Conservation (phyloP, 345 rosid genomes). For the Rhizophora mangle region DNA sequence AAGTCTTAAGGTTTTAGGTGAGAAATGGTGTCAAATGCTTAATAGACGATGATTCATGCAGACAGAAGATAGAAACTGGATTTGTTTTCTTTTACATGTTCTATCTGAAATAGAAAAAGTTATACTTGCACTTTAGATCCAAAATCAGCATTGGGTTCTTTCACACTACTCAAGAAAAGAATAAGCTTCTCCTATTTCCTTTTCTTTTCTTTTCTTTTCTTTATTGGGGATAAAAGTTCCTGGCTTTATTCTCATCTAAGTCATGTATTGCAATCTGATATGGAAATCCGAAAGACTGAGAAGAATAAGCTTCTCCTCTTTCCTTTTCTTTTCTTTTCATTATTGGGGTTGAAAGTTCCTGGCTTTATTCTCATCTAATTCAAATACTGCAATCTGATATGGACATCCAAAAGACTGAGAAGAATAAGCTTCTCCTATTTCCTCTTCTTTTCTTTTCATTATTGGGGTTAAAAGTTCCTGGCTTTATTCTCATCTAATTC, state of each 20-base stretch:
- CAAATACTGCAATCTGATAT: constrained; percentile 17
- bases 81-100: constrained; percentile 7
- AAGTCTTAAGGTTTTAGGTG: too few species aligned
- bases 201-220: constrained; percentile 6
- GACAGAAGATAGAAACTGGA: constrained; percentile 4
- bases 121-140: constrained; percentile 42
- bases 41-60: too few species aligned
- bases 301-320: constrained; percentile 14
- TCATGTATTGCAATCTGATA: constrained; percentile 15
- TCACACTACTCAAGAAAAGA: constrained; percentile 59
- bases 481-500: constrained; percentile 6
- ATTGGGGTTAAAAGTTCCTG: not conserved
- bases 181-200: constrained; percentile 30
- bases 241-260: constrained; percentile 4
- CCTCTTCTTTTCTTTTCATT: constrained; percentile 14
- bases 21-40: too few species aligned
- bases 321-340: constrained; percentile 13
- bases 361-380: constrained; percentile 5
- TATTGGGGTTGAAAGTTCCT: not conserved
- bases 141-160: constrained; percentile 45
- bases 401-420: constrained; percentile 43
- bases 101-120: constrained; percentile 17
- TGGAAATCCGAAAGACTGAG: constrained; percentile 42
- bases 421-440: constrained; percentile 10
- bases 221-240: not conserved